Evolutionary conservation across 345 rosid species (phyloP).

Genomic region (Aquilaria yunnanensis): DNA sequence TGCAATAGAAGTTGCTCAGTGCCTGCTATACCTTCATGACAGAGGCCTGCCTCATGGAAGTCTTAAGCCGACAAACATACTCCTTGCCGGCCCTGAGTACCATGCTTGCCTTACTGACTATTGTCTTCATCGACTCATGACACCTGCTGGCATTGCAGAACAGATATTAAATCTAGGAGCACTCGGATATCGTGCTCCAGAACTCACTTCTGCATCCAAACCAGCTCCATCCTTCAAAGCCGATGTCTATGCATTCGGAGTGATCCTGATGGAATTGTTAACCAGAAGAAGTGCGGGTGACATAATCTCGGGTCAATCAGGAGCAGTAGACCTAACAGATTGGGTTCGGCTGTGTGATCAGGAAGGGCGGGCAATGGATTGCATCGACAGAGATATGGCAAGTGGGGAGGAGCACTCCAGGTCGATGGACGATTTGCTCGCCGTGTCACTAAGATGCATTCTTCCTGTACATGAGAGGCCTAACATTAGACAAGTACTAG

Average conservation of each 20-base stretch:
- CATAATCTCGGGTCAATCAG: conserved; percentile 91
- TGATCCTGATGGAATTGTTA: conserved; percentile 82
- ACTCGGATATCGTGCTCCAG: conserved; percentile 90
- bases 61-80: conserved; percentile 80
- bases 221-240: conserved; percentile 66
- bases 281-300: conserved; percentile 90
- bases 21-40: conserved; percentile 77
- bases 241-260: conserved; percentile 86
- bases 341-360: conserved; percentile 83
- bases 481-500: conserved; percentile 82
- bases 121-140: conserved; percentile 85
- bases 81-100: conserved; percentile 50
- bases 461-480: conserved; percentile 86
- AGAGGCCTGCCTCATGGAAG: conserved; percentile 81
- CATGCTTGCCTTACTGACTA: conserved; percentile 59
- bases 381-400: conserved; percentile 82
- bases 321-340: conserved; percentile 85
- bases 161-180: conserved; percentile 90
- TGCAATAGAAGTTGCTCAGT: conserved; percentile 68
- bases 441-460: conserved; percentile 73
- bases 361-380: conserved; percentile 90
- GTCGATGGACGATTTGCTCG: conserved; percentile 90
- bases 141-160: conserved; percentile 73
- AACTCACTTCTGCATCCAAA: conserved; percentile 60
- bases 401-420: conserved; percentile 72